Evolutionary conservation across 306 rosid genomes (phyloP).

Genomic region (Vicia villosa): DNA sequence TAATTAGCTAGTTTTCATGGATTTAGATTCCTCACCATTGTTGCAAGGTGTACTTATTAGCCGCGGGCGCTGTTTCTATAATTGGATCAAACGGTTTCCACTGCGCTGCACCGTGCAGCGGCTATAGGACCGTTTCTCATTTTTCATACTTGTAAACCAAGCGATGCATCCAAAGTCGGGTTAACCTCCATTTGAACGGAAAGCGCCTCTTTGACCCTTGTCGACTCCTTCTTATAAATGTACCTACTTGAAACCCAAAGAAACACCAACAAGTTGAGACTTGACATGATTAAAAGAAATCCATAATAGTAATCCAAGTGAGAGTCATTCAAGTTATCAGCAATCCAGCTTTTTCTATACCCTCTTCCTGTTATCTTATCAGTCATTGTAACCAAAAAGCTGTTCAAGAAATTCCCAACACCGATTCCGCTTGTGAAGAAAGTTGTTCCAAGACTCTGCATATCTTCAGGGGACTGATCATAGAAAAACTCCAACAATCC

Average conservation of each 20-base stretch:
- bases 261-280: constrained; percentile 44
- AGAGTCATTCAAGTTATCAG: constrained; percentile 74
- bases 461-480: constrained; percentile 87
- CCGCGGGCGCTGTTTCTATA: not conserved
- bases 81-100: not conserved
- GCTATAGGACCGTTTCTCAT: not conserved
- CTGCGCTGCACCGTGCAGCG: not conserved
- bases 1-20: not conserved
- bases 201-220: constrained; percentile 41
- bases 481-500: constrained; percentile 89
- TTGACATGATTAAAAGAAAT: constrained; percentile 50
- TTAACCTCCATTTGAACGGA: constrained; percentile 44
- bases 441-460: constrained; percentile 88
- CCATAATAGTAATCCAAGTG: constrained; percentile 90
- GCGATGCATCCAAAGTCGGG: constrained; percentile 49
- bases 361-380: constrained; percentile 56
- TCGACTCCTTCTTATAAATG: constrained; percentile 50
- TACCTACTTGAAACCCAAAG: constrained; percentile 52
- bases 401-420: constrained; percentile 78
- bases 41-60: no score
- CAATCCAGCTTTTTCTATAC: constrained; percentile 76
- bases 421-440: constrained; percentile 73
- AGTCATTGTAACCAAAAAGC: constrained; percentile 75
- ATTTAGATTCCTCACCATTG: no score
- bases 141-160: constrained; percentile 49